phyloP scores from a whole-genome alignment of 352 stramenopile species.

The Pythium plurisporium region DNA sequence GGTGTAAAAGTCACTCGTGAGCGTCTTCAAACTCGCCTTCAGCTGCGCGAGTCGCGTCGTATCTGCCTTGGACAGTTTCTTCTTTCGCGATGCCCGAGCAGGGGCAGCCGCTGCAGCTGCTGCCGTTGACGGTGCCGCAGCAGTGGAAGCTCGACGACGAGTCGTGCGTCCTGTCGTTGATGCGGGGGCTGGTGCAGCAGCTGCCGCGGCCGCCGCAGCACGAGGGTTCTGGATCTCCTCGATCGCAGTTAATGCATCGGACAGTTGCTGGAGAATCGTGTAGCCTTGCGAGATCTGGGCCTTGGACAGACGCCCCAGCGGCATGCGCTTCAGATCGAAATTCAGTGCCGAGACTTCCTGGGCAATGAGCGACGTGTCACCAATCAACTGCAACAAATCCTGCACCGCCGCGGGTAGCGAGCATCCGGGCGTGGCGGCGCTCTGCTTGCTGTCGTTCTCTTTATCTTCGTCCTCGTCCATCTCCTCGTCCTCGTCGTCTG shows the following conservation, averaged over 20 bases:
- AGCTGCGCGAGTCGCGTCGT: constrained; percentile 14
- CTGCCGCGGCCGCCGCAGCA: neutral
- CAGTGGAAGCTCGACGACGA: neutral
- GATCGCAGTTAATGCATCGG: constrained; percentile 35
- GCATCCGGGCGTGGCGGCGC: neutral
- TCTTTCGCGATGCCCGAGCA: neutral
- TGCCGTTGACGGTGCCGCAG: neutral
- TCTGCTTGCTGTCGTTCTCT: constrained; percentile 6
- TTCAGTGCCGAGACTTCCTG: constrained; percentile 30
- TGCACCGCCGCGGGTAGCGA: constrained; percentile 15
- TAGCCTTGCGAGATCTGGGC: constrained; percentile 63
- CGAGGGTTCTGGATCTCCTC: constrained; percentile 27
- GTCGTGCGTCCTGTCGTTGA: constrained; percentile 5
- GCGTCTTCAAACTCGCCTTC: constrained; percentile 36
- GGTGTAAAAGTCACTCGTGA: constrained; percentile 68
- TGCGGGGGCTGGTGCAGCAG: neutral
- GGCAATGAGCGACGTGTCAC: constrained; percentile 24
- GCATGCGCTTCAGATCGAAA: constrained; percentile 32
- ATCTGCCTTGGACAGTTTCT: constrained; percentile 5
- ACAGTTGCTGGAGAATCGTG: constrained; percentile 46
- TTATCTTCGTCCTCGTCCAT: constrained; percentile 2
- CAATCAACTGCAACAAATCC: constrained; percentile 27
- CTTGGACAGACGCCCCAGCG: constrained; percentile 41
- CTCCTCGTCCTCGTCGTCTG: constrained; percentile 6
- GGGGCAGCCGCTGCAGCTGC: neutral